Conservation (phyloP, 495 filamentous ascomycete species). For the Xylaria bambusicola region DNA sequence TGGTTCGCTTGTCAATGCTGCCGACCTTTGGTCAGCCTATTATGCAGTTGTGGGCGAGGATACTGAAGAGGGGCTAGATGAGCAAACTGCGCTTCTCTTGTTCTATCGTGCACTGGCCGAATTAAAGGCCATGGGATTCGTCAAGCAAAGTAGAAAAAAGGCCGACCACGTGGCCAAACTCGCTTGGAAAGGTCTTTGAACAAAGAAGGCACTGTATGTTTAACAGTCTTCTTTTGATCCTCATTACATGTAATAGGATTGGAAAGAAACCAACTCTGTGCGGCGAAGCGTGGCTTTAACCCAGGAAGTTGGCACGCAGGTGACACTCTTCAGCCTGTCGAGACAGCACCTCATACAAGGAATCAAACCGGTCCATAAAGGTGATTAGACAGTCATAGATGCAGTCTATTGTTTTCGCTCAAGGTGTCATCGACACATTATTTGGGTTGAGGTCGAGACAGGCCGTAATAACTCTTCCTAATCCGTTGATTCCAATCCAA, state of each 20-base stretch:
- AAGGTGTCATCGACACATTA: conserved; percentile 1
- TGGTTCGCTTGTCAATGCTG: conserved; percentile 81
- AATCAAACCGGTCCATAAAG: neutral
- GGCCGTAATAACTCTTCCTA: conserved; percentile 8
- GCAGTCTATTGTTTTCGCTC: neutral
- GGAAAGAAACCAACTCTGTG: neutral
- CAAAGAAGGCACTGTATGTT: neutral
- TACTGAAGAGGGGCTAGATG: conserved; percentile 46
- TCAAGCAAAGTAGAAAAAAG: conserved; percentile 89
- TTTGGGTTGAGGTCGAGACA: no score
- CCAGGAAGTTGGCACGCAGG: neutral
- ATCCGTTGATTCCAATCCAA: conserved; percentile 3
- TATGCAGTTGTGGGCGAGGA: conserved; percentile 71
- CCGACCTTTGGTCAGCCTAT: conserved; percentile 89
- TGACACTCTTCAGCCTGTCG: neutral
- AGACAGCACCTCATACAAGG: neutral
- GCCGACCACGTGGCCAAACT: conserved; percentile 86
- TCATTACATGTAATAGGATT: neutral
- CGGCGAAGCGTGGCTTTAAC: neutral
- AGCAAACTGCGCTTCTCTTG: conserved; percentile 60
- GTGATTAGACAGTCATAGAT: neutral
- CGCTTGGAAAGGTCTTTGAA: conserved; percentile 43
- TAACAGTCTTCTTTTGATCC: no score
- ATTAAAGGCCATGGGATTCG: conserved; percentile 77
- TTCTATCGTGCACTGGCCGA: conserved; percentile 87